Evolutionary conservation across 129 eudicot species (phyloP).

Genomic region (Glebionis coronaria): DNA sequence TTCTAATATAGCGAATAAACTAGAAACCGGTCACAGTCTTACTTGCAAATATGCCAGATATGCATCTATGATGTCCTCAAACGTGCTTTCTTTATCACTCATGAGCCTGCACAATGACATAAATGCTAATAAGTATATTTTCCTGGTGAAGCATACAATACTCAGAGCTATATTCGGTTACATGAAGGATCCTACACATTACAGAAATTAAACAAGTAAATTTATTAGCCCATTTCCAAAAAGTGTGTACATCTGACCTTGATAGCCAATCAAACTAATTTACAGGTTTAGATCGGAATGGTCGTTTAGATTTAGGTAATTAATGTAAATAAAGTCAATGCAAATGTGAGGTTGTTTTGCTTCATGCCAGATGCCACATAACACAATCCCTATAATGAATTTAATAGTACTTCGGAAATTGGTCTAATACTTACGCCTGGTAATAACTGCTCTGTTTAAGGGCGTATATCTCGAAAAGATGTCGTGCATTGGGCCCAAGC

Average conservation of each 20-base stretch:
- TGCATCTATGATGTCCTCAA: conserved; percentile 90
- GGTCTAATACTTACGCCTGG: conserved; percentile 53
- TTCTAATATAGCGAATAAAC: conserved; percentile 1
- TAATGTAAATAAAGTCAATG: not conserved
- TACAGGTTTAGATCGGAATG: no score
- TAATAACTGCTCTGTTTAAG: conserved; percentile 77
- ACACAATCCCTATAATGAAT: not conserved
- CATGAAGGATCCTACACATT: no score
- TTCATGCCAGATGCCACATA: conserved; percentile 5
- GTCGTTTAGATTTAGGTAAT: no score
- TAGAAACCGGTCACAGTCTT: conserved; percentile 23
- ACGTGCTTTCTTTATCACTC: conserved; percentile 58
- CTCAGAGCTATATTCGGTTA: no score
- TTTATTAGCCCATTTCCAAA: no score
- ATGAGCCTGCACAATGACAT: conserved; percentile 48
- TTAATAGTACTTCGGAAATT: not conserved
- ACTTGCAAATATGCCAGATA: conserved; percentile 95
- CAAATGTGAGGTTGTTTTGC: conserved; percentile 1
- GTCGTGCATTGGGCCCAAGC: conserved; percentile 82
- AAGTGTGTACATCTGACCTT: no score
- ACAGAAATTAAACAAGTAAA: no score
- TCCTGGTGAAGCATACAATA: no score
- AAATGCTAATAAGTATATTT: not conserved
- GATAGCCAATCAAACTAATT: no score
- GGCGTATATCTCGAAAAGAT: conserved; percentile 84